phyloP scores from a whole-genome alignment of 2,329 filamentous ascomycete species.

The Seiridium cupressi region DNA sequence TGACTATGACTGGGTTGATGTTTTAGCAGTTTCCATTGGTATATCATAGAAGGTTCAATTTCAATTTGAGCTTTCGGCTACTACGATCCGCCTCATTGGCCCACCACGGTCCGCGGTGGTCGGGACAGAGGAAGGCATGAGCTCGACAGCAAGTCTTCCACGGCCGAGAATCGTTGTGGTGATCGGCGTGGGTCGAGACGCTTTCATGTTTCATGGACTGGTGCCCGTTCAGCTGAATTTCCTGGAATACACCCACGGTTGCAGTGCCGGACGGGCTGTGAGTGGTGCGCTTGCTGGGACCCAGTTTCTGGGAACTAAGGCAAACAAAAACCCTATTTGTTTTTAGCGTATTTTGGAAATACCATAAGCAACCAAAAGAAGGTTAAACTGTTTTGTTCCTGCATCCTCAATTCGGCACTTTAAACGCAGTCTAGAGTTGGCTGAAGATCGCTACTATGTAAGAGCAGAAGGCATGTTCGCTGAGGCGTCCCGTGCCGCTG shows the following conservation, averaged over 20 bases:
- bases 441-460: neutral
- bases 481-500: neutral
- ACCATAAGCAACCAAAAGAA: neutral
- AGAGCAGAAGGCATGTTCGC: neutral
- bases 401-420: neutral
- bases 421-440: neutral
- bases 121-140: too few relatives aligned
- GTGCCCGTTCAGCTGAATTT: too few relatives aligned
- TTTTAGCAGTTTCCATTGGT: too few relatives aligned
- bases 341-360: neutral
- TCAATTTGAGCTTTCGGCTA: neutral
- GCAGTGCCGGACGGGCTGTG: too few relatives aligned
- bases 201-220: too few relatives aligned
- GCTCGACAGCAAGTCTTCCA: too few relatives aligned
- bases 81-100: neutral
- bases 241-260: too few relatives aligned
- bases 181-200: too few relatives aligned
- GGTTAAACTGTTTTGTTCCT: neutral
- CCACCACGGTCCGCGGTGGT: too few relatives aligned
- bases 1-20: too few relatives aligned
- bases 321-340: neutral
- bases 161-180: too few relatives aligned
- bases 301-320: conserved; percentile 1
- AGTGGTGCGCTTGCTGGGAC: neutral
- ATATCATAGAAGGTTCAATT: too few relatives aligned